Conservation (phyloP, 2,329 filamentous ascomycete genomes). For the Byssoonygena ceratinophila region DNA sequence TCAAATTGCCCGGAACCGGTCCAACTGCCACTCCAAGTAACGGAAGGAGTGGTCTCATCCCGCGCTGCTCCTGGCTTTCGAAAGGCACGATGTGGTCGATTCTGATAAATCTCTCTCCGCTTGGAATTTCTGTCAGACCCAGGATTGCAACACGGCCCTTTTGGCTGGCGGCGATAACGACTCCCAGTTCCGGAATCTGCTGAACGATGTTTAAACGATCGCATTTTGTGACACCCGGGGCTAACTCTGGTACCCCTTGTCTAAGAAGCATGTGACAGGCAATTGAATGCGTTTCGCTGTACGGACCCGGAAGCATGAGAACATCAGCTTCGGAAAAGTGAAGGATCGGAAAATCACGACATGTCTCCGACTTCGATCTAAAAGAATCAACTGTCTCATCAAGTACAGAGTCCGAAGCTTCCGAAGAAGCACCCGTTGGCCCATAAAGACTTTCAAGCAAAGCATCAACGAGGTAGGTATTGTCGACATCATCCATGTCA, state of each 20-base stretch:
- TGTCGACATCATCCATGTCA: conserved; percentile 8
- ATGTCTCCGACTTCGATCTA: neutral
- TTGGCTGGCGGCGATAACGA: conserved; percentile 49
- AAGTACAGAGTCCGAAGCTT: neutral
- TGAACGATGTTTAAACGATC: conserved; percentile 50
- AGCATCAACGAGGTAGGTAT: neutral
- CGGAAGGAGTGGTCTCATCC: conserved; percentile 35
- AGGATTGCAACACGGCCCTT: conserved; percentile 48
- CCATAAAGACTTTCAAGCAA: conserved; percentile 6
- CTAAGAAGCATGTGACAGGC: conserved; percentile 25
- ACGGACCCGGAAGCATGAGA: conserved; percentile 28
- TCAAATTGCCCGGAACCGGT: conserved; percentile 45
- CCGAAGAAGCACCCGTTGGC: neutral
- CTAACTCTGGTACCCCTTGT: conserved; percentile 22
- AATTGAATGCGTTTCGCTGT: conserved; percentile 24
- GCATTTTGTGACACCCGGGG: conserved; percentile 21
- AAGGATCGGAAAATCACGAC: conserved; percentile 31
- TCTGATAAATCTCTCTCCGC: conserved; percentile 39
- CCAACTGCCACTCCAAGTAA: conserved; percentile 48
- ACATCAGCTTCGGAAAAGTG: conserved; percentile 35
- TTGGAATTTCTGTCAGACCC: conserved; percentile 37
- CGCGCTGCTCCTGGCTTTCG: conserved; percentile 38
- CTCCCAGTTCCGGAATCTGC: conserved; percentile 49
- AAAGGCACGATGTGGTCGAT: conserved; percentile 49
- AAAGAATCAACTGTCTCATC: neutral